Percentiles rank a stretch among this genome's conserved stretches.
These are phyloP conservation scores for Pythium aristosporum DNA, from an alignment of 352 stramenopile genomes.

Conservation along the genomic window DNA sequence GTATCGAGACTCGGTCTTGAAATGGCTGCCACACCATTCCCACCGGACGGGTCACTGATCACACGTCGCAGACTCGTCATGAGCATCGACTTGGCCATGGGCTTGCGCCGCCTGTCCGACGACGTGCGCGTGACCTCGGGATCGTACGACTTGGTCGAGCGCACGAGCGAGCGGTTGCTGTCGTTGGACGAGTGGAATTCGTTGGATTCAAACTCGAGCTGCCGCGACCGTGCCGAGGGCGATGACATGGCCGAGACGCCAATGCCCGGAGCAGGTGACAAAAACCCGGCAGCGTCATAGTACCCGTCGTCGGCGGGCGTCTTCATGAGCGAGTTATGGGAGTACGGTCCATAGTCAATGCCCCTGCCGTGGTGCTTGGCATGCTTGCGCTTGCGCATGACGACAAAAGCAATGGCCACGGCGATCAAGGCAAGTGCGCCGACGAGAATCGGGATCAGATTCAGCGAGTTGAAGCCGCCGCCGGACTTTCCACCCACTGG, in stretches of 20 bases:
- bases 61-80: slow-evolving; percentile 25
- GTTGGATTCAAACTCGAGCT: slow-evolving; percentile 18
- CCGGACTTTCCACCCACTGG: neutral
- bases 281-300: slow-evolving; percentile 19
- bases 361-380: slow-evolving; percentile 13
- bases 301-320: slow-evolving; percentile 18
- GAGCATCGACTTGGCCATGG: slow-evolving; percentile 19
- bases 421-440: slow-evolving; percentile 19
- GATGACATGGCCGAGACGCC: slow-evolving; percentile 1
- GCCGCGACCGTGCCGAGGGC: slow-evolving; percentile 3
- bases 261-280: slow-evolving; percentile 21
- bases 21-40: neutral
- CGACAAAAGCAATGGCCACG: slow-evolving; percentile 24
- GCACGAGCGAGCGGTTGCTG: slow-evolving; percentile 12
- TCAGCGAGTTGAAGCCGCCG: slow-evolving; percentile 22
- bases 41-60: slow-evolving; percentile 23
- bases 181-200: slow-evolving; percentile 26
- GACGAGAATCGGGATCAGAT: slow-evolving; percentile 25
- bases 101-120: slow-evolving; percentile 17
- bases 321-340: slow-evolving; percentile 20
- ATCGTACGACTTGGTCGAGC: slow-evolving; percentile 15
- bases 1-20: slow-evolving; percentile 26
- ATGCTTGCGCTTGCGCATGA: slow-evolving; percentile 21
- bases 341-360: slow-evolving; percentile 22
- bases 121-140: slow-evolving; percentile 8